Evolutionary conservation across 192 early-diverging fungal genomes (phyloP), one percentile per base, ranked within the genome.

Genomic region (Oehlia diaphana): DNA sequence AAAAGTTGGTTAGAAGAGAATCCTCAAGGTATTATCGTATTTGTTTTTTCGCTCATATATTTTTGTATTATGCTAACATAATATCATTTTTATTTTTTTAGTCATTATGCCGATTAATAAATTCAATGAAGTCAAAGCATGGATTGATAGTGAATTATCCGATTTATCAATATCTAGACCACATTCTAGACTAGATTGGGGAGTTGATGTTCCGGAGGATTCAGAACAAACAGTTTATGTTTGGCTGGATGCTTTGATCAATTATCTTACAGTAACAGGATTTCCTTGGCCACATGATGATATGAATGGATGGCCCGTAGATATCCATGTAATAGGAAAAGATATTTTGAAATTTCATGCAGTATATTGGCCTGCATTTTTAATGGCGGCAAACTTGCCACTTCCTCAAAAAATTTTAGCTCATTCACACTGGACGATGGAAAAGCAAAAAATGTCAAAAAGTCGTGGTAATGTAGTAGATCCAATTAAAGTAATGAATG

Each of bases 261-360:
- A 96, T 84, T 99, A 99, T 80, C 82, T 95, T 21, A 98, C 96
- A 6, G 93, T 93, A 2, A 84, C 90, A 62, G 95, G 95, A 53
- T 98, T 92, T 82, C 96, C 96, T 19, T 93, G 93, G 94, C 31
- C 65, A 49, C 71, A 81, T 7, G 61, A 19, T 26, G 81, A 83
- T 31, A 67, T 50, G 12, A 74, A 78, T 64, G 87, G 74, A 26
- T 92, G 88, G 88, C 94, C 95, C 3, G 92, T 94, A 14, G 87
- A 91, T 58, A 84, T 92, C 19, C 97, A 99, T 64, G 86, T 99
- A 2, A 91, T 99, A 2, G 97, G 97, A 63, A 97, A 99, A 80
- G 97, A 99, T 77, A 99, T 99, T 87, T 71, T 97, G 33, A 93
- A 93, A 75, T 99, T 99, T 84, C 97, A 99, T 81, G 95, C 95